Percentiles rank a stretch among this genome's conserved stretches.
Conservation (phyloP, 352 stramenopile species). For the Phytophthora tentaculata region DNA sequence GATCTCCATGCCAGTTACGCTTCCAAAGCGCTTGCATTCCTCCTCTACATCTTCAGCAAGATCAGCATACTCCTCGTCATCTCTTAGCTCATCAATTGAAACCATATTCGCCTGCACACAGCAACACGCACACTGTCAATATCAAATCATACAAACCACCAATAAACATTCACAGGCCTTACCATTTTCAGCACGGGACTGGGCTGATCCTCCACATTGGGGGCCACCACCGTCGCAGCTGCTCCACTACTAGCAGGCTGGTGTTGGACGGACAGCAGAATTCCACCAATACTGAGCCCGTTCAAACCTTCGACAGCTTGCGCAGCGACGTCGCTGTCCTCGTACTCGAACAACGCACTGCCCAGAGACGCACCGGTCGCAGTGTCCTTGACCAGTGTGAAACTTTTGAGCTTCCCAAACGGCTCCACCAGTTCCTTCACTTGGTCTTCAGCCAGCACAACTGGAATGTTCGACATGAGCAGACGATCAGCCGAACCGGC, state of each 20-base stretch:
- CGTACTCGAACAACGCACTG: slow-evolving; percentile 84
- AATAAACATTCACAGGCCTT: slow-evolving; percentile 10
- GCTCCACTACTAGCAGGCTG: slow-evolving; percentile 40
- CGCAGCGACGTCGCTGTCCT: slow-evolving; percentile 59
- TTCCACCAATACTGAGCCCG: slow-evolving; percentile 79
- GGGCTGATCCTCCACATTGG: slow-evolving; percentile 44
- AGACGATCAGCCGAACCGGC: slow-evolving; percentile 35
- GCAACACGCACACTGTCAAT: slow-evolving; percentile 1
- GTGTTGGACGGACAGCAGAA: slow-evolving; percentile 66
- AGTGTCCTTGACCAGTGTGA: slow-evolving; percentile 68
- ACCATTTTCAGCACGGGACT: slow-evolving; percentile 83
- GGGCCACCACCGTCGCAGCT: too few relatives aligned
- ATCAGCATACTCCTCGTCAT: slow-evolving; percentile 89
- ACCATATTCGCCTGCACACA: slow-evolving; percentile 81
- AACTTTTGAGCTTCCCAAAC: slow-evolving; percentile 78
- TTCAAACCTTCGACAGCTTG: slow-evolving; percentile 77
- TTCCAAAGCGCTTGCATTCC: slow-evolving; percentile 89
- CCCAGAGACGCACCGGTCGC: slow-evolving; percentile 57
- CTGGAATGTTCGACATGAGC: slow-evolving; percentile 86
- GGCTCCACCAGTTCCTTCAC: slow-evolving; percentile 86
- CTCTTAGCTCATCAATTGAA: slow-evolving; percentile 78
- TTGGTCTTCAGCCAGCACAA: slow-evolving; percentile 77
- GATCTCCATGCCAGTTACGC: slow-evolving; percentile 74
- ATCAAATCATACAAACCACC: neutral
- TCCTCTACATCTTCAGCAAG: slow-evolving; percentile 91